A percentile compares a stretch with the other conserved stretches of the same genome.
phyloP scores from a whole-genome alignment of 1,284 basidiomycete species.

The Irpex sp. region DNA sequence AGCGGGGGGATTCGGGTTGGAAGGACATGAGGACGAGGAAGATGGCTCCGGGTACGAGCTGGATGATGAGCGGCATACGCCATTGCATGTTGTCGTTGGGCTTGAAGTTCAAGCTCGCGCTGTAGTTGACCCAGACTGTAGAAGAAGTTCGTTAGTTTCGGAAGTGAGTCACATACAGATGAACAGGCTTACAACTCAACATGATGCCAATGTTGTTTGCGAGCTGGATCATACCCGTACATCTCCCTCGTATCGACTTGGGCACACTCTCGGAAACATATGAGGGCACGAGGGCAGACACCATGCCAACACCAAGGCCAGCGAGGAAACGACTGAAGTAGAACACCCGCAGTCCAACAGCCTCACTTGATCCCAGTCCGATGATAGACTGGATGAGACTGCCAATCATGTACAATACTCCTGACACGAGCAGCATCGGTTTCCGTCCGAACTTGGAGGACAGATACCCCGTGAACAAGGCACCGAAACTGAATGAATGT shows the following conservation, averaged over 20 bases:
- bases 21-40: slow-evolving; percentile 45
- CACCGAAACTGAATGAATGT: slow-evolving; percentile 37
- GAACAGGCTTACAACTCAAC: slow-evolving; percentile 39
- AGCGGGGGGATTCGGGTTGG: slow-evolving; percentile 58
- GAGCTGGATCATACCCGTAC: slow-evolving; percentile 55
- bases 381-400: slow-evolving; percentile 47
- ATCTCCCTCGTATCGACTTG: slow-evolving; percentile 50
- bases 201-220: slow-evolving; percentile 46
- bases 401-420: slow-evolving; percentile 52
- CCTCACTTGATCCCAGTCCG: slow-evolving; percentile 37
- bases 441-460: slow-evolving; percentile 44
- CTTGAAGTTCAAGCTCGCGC: slow-evolving; percentile 30
- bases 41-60: slow-evolving; percentile 49
- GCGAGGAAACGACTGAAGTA: slow-evolving; percentile 48
- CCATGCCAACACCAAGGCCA: slow-evolving; percentile 48
- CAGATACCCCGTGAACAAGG: slow-evolving; percentile 37
- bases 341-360: slow-evolving; percentile 37
- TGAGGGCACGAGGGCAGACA: slow-evolving; percentile 51
- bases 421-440: slow-evolving; percentile 44
- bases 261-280: slow-evolving; percentile 60
- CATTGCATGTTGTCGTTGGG: slow-evolving; percentile 40
- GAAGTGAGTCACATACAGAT: not conserved
- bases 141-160: not conserved
- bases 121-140: slow-evolving; percentile 47
- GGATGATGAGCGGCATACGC: slow-evolving; percentile 54